A percentile compares a stretch with the other conserved stretches of the same genome.
phyloP scores from a whole-genome alignment of 2,329 filamentous ascomycete species.

The Aspergillus carbonarius region DNA sequence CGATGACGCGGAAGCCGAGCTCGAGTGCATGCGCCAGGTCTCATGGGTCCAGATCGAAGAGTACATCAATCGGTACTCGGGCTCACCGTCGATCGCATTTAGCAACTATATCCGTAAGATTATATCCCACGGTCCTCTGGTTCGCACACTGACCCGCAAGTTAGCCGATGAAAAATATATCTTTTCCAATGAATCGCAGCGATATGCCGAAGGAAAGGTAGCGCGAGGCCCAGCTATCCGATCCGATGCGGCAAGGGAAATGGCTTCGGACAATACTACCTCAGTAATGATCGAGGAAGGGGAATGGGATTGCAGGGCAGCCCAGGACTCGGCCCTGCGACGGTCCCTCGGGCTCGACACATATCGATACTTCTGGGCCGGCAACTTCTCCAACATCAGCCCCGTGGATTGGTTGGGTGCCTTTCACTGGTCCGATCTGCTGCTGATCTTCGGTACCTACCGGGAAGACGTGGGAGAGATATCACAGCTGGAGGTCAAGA shows the following conservation, averaged over 20 bases:
- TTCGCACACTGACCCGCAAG: background rate
- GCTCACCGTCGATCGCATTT: conserved; percentile 23
- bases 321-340: conserved; percentile 8
- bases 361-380: conserved; percentile 44
- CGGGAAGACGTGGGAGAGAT: conserved; percentile 14
- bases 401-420: conserved; percentile 44
- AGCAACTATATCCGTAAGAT: conserved; percentile 8
- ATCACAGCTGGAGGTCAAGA: conserved; percentile 13
- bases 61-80: conserved; percentile 26
- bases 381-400: conserved; percentile 45
- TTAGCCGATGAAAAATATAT: conserved; percentile 27
- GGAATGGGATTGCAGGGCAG: conserved; percentile 14
- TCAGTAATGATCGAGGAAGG: conserved; percentile 1
- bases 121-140: fast-evolving
- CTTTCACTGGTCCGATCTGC: conserved; percentile 37
- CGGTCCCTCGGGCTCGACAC: conserved; percentile 23
- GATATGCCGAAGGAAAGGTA: background rate
- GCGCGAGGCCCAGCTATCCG: conserved; percentile 13
- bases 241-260: conserved; percentile 16
- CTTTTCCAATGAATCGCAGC: conserved; percentile 27
- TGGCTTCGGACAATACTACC: conserved; percentile 18
- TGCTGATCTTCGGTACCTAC: conserved; percentile 25
- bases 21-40: conserved; percentile 31
- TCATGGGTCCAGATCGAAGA: conserved; percentile 26
- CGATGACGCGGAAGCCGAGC: conserved; percentile 22